These are phyloP conservation scores for Capsicum baccatum DNA, from an alignment of 257 asterid genomes.

Conservation along the genomic window DNA sequence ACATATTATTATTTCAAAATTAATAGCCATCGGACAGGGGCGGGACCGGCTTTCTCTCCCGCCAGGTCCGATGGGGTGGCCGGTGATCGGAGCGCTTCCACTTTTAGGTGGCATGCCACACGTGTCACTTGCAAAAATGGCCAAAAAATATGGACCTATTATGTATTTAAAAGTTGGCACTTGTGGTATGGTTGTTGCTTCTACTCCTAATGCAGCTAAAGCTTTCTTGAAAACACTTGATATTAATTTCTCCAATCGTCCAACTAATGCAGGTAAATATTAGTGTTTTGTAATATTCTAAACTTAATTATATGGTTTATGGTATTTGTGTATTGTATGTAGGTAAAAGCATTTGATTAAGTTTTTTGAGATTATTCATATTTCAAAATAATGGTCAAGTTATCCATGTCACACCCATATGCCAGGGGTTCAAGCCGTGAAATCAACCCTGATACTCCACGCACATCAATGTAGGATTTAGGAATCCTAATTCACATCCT, in stretches of 20 bases:
- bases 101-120: conserved; percentile 58
- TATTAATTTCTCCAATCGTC: conserved; percentile 49
- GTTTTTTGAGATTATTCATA: background rate
- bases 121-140: conserved; percentile 51
- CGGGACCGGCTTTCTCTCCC: conserved; percentile 31
- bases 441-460: background rate
- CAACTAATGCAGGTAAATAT: conserved; percentile 45
- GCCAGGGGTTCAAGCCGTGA: background rate
- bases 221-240: conserved; percentile 55
- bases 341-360: background rate
- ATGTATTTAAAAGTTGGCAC: conserved; percentile 54
- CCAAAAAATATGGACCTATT: conserved; percentile 51
- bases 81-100: conserved; percentile 54
- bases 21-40: background rate
- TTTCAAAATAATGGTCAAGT: background rate
- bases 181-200: conserved; percentile 52
- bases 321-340: background rate
- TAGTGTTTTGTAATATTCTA: background rate
- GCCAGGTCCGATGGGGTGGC: conserved; percentile 58
- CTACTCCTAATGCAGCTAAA: conserved; percentile 52
- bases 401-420: background rate
- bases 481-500: background rate
- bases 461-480: background rate
- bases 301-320: background rate
- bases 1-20: conserved; percentile 25